Evolutionary conservation across 1,284 basidiomycete species (phyloP), one percentile per base, ranked within the genome.

Genomic region (Vanrija sp.): DNA sequence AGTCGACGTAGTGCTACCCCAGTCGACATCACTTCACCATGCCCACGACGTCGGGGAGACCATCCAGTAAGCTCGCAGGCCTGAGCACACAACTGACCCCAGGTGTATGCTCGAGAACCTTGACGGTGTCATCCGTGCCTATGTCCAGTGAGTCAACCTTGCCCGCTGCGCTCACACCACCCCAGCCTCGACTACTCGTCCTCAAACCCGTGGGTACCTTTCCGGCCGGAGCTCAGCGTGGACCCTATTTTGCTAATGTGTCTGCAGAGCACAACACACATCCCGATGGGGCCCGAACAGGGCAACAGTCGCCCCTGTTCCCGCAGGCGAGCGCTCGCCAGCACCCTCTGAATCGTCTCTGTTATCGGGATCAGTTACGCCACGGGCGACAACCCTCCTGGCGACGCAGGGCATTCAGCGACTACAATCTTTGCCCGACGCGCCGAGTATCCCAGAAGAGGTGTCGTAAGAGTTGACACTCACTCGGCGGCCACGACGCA

Each of bases 31-130:
- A 0, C 61, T 80, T 7, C 77, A 77, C 35, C 71, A 70, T 45
- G 77, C 77, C 8, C 78, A 79, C 55, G 75, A 80, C 59, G 57
- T 78, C 1, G 77, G 77, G 18, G 76, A 77, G 66, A 76, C 74
- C 9, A 71, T 73, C 20, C 73, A 75, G 66, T 74, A 54, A 61
- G 67, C 57, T 10, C 9, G 10, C 16, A 2, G 20, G 8, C 15
- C 10, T 27, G 31, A n/a, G 19, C 15, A 7, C 2, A 15, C 12
- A 35, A 25, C 49, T 54, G 45, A 52, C 49, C 6, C 18, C 47
- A 70, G 68, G 57, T 69, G 68, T 58, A 60, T 71, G 51, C 54
- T 73, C 31, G 67, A 70, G 55, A 65, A 71, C 46, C 63, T 79
- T 5, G 74, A 75, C 45, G 74, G 75, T 0, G 68, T 78, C 10